Evolutionary conservation across 2,329 filamentous ascomycete genomes (phyloP).

Genomic region (Colletotrichum sansevieriae): DNA sequence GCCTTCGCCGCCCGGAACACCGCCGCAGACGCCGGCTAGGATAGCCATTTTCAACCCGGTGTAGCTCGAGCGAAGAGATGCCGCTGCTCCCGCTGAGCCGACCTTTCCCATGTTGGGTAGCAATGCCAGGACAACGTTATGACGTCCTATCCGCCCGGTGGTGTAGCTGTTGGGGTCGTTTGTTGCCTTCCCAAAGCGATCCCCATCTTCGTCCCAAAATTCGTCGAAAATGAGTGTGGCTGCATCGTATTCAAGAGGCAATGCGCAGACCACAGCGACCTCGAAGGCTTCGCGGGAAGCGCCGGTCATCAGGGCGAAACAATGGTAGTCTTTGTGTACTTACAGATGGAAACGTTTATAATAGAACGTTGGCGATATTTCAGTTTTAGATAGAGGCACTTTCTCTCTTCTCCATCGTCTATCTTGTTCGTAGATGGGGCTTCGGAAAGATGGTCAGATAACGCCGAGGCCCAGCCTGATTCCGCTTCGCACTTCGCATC

Average conservation of each 20-base stretch:
- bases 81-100: slow-evolving; percentile 43
- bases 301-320: background rate
- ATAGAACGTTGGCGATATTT: too few relatives aligned
- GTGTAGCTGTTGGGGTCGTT: slow-evolving; percentile 50
- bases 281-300: background rate
- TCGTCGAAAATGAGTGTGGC: background rate
- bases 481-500: too few relatives aligned
- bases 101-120: slow-evolving; percentile 49
- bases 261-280: background rate
- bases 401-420: too few relatives aligned
- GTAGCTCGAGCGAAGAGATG: slow-evolving; percentile 38
- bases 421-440: too few relatives aligned
- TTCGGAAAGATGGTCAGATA: too few relatives aligned
- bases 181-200: slow-evolving; percentile 44
- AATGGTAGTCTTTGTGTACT: too few relatives aligned
- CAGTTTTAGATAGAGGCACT: too few relatives aligned
- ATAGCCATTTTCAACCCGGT: slow-evolving; percentile 43
- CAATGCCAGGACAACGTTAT: slow-evolving; percentile 49
- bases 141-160: slow-evolving; percentile 43
- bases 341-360: too few relatives aligned
- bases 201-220: slow-evolving; percentile 34
- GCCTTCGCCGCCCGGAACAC: slow-evolving; percentile 40
- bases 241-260: background rate
- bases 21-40: slow-evolving; percentile 44
- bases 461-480: too few relatives aligned